Base-by-base conservation (phyloP, 495 filamentous ascomycete genomes). In the Trichoderma gamsii region DNA sequence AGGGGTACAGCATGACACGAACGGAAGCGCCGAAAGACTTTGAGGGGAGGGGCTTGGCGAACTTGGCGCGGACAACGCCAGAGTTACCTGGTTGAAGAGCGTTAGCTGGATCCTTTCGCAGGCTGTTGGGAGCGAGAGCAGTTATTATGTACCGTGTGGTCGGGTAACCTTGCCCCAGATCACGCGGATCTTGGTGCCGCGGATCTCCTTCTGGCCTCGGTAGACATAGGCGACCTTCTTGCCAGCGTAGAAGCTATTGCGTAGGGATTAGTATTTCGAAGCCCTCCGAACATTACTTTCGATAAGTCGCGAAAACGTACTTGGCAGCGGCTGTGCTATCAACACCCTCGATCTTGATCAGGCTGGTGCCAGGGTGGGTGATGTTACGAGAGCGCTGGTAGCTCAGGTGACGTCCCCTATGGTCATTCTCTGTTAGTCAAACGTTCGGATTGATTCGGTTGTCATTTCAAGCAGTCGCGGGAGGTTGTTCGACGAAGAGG, bases 81-180 rank as follows among this genome's bases (percentile, higher is more conserved):
- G 90, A 95, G 87, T 97, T 98, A 78, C 94, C 92, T 94, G 70
- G 27, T 32, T 66, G 9, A 71, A 61, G 65, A 49, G 56, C 43
- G 69, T 77, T 59, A 76, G 71, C 67, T 56, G 41, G 27, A 64
- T 59, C 18, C 23, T 41, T 49, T 66, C 4, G 59, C 65, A 67
- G 59, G 68, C 67, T 59, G 21, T n/a, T 21, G 25, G 21, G 43
- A 49, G 11, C 8, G 7, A 68, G 18, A 2, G n/a, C 43, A 18
- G 59, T 38, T 38, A 9, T 23, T 56, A 64, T 61, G 74, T 89
- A 94, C 92, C 95, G 82, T 98, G 93, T 77, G 92, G 88, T 75
- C 92, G 86, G 76, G 93, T 97, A 76, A 98, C 87, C 86, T 97
- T 98, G 82, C 96, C 96, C 95, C 96, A 99, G 83, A 98, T 98